These are phyloP conservation scores for Aspergillus hiratsukae DNA, from an alignment of 2,329 filamentous ascomycete genomes.

Conservation along the genomic window DNA sequence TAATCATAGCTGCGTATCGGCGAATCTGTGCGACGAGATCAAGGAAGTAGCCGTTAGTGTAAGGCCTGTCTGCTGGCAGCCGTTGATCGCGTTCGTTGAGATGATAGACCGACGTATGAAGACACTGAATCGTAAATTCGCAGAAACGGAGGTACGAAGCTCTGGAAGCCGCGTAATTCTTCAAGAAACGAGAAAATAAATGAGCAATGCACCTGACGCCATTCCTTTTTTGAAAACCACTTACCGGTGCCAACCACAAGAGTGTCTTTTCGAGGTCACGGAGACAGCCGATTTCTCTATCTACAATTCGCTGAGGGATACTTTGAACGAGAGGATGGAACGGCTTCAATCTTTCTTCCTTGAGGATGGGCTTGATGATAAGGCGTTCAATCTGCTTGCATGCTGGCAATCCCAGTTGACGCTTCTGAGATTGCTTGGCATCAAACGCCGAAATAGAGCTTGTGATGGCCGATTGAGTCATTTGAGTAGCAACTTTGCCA, in stretches of 20 bases:
- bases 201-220: constrained; percentile 65
- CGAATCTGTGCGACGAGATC: constrained; percentile 92
- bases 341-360: constrained; percentile 66
- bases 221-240: constrained; percentile 55
- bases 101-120: constrained; percentile 82
- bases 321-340: constrained; percentile 77
- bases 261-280: constrained; percentile 92
- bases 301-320: constrained; percentile 72
- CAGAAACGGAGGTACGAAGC: constrained; percentile 81
- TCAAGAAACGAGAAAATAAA: constrained; percentile 56
- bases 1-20: constrained; percentile 81
- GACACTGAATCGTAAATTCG: constrained; percentile 81
- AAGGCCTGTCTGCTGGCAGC: constrained; percentile 78
- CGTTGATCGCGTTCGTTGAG: constrained; percentile 82
- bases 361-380: constrained; percentile 72
- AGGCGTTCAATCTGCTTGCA: constrained; percentile 74
- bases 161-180: constrained; percentile 68
- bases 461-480: constrained; percentile 54
- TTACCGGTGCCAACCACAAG: constrained; percentile 88
- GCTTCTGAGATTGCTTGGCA: constrained; percentile 47
- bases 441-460: constrained; percentile 52
- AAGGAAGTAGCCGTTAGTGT: constrained; percentile 94
- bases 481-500: constrained; percentile 12
- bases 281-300: constrained; percentile 83
- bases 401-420: constrained; percentile 64